Base-by-base conservation (phyloP, 768 basidiomycete genomes). In the Termitomyces sp. region DNA sequence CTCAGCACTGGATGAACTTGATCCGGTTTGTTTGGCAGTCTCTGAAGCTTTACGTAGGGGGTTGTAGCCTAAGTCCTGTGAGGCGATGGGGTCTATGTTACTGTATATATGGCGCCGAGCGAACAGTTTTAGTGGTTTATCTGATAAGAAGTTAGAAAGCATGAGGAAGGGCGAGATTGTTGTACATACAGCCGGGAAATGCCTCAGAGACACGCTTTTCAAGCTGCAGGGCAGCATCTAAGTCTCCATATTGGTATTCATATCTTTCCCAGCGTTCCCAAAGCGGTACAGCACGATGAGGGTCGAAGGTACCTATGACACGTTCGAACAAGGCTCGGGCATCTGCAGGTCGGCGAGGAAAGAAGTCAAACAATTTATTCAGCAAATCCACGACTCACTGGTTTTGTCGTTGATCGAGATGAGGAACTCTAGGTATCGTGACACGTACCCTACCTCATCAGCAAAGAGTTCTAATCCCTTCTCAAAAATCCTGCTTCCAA, bases 261-360 rank as follows among this genome's bases (percentile, higher is more conserved):
- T 96, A 96, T 54, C 88, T 80, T 4, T 94, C 87, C 97, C 95
- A 98, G 44, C 91, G 83, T 66, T 97, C 94, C 95, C 95, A 99
- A 17, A 98, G 78, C 0, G 89, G 86, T 37, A 90, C 78, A 15
- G 92, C 91, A 42, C 84, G 82, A 45, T 91, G 89, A 8, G 89
- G 74, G 11, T 87, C 71, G 68, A 97, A 93, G 4, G 81, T 87
- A 15, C 78, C 70, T 26, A 96, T 89, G 7, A 91, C 86, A 28
- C 91, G 84, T 67, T 99, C 96, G 67, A 99, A 99, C 28, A 98
- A 75, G 0, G 96, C 96, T 54, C 96, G 85, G 1, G 96, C 97
- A 73, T 99, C 97, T 99, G 58, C 7, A 49, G 38, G 40, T 10
- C 45, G 30, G 0, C 23, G 10, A 21, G 19, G 31, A 35, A 44